Base-by-base conservation (phyloP, 805 yeast genomes). In the Cephaloascus albidus region DNA sequence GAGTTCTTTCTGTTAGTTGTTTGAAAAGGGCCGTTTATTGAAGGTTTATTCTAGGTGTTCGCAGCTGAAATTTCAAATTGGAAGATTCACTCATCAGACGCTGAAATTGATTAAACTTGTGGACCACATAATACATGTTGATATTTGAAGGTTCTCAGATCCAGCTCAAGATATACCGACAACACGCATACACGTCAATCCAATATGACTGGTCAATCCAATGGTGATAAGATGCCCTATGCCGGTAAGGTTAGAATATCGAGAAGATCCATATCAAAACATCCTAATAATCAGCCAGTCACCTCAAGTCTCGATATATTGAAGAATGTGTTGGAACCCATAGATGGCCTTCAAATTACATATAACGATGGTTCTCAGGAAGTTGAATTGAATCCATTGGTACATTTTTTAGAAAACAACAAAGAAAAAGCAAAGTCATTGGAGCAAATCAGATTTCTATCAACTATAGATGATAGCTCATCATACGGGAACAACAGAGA, bases 191-290 rank as follows among this genome's bases (percentile, higher is more conserved):
- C n/a, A n/a, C n/a, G n/a, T n/a, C n/a, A n/a, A n/a, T n/a, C n/a
- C n/a, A n/a, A n/a, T n/a, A n/a, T n/a, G n/a, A n/a, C n/a, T n/a
- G n/a, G n/a, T n/a, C n/a, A n/a, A n/a, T n/a, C n/a, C n/a, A n/a
- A n/a, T n/a, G n/a, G n/a, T n/a, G n/a, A n/a, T n/a, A n/a, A n/a
- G n/a, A n/a, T n/a, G n/a, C 28, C 28, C 6, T 23, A 23, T 23
- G 20, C 23, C n/a, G 35, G 43, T 23, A 41, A 43, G 15, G 46
- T 48, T 43, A 37, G 52, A 26, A 42, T 56, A 18, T 54, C 58
- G 6, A 44, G 59, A 33, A 36, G 61, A 36, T 56, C 61, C 2
- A 52, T 54, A 4, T 53, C 61, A 3, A 51, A 50, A 36, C 59
- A 54, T 40, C 39, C 36, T 4, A 32, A 33, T 34, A 16, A 15